Conservation (phyloP, 176 grass and related monocot species). For the Aegilops umbellulata region DNA sequence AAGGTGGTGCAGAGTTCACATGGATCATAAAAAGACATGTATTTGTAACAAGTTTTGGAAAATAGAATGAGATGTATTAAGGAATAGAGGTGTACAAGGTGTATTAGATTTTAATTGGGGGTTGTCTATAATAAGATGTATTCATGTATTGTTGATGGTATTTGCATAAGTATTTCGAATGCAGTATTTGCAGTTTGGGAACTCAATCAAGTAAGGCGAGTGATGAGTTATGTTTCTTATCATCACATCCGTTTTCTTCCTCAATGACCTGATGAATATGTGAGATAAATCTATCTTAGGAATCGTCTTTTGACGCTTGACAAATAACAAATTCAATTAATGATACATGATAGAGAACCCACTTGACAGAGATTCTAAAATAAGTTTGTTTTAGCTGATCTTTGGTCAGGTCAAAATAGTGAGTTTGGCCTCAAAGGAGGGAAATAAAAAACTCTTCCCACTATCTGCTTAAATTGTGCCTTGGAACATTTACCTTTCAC, state of each 20-base stretch:
- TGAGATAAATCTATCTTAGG: not conserved
- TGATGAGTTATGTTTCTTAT: not conserved
- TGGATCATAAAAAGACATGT: no score
- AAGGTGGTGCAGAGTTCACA: no score
- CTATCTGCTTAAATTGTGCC: no score
- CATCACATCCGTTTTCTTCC: constrained; percentile 40
- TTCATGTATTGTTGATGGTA: not conserved
- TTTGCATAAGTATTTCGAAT: constrained; percentile 83
- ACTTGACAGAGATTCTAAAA: not conserved
- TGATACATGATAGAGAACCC: not conserved
- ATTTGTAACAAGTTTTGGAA: no score
- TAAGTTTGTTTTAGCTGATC: no score
- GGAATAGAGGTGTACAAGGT: no score
- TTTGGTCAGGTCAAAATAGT: no score
- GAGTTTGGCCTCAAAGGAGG: no score
- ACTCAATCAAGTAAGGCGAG: constrained; percentile 46
- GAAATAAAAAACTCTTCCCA: no score
- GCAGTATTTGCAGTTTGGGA: constrained; percentile 45
- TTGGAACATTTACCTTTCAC: no score
- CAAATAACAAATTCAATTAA: not conserved
- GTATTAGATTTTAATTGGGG: no score
- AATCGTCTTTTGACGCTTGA: not conserved
- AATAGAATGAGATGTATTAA: no score
- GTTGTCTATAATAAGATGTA: not conserved
- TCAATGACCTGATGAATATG: constrained; percentile 44